Evolutionary conservation across 2,329 filamentous ascomycete genomes (phyloP), one percentile per base, ranked within the genome.

Genomic region (Fusarium sororula): DNA sequence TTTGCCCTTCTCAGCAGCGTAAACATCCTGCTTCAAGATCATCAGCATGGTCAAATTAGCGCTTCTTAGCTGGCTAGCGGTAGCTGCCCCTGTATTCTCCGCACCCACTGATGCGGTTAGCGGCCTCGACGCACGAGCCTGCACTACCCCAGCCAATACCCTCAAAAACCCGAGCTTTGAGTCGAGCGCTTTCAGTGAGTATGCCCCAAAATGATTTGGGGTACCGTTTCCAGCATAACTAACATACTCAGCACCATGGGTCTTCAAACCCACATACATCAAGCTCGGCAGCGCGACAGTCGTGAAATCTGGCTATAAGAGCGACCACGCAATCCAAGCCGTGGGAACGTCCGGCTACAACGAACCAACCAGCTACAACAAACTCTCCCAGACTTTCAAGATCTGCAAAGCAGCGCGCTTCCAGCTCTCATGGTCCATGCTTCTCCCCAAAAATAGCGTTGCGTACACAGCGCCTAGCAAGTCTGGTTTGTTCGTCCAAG

Each of bases 101-200:
- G 32, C 58, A 5, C 63, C 47, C 0, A 2, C 24, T 1, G n/a
- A 53, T 24, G 37, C 3, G 1, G 1, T 28, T 1, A 63, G n/a
- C 20, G 4, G 7, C 2, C 39, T 65, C 2, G 32, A 35, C 17
- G 12, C 20, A 0, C 59, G 63, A 63, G 63, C 63, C 13, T 65
- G 63, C 14, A 65, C 63, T 7, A 63, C 39, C 3, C 58, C 63
- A 0, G 13, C 47, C 4, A 63, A 65, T 8, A 63, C 7, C 13
- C 63, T 65, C 7, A 65, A 63, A n/a, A 65, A 47, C 39, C 58
- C 63, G 1, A 28, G 39, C 13, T 65, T 65, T 3, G 63, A 63
- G 47, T 54, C 58, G 0, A 63, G n/a, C 7, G 11, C 22, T 1
- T 22, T 53, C 0, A 28, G 63, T 54, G 10, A 45, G 48, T 8